Evolutionary conservation across 2,329 filamentous ascomycete species (phyloP).

Genomic region (Nemania sp.): DNA sequence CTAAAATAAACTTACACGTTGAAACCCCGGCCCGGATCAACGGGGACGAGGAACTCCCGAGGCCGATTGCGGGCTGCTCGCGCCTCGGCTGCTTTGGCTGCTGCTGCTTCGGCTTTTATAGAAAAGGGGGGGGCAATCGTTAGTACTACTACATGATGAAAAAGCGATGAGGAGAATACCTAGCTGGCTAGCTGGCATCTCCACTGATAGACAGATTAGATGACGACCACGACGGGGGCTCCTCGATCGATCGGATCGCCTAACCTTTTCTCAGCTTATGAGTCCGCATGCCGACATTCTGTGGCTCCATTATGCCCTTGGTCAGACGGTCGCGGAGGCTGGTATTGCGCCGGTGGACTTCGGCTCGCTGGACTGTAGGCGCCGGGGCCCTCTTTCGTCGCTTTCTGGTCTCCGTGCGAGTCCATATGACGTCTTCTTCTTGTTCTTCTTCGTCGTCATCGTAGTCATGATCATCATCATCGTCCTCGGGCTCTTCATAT

Average conservation of each 20-base stretch:
- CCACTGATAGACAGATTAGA: no score
- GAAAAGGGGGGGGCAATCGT: no score
- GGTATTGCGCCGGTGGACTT: neutral
- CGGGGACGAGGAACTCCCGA: slow-evolving; percentile 12
- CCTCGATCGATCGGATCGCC: no score
- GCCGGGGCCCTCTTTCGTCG: neutral
- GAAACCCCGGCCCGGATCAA: neutral
- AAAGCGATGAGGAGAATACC: neutral
- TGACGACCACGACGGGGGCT: no score
- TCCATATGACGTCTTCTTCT: neutral
- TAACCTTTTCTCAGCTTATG: slow-evolving; percentile 15
- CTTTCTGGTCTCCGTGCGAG: neutral
- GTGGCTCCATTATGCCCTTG: slow-evolving; percentile 8
- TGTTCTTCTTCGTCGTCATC: neutral
- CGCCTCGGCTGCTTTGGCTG: neutral
- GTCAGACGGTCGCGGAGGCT: slow-evolving; percentile 20
- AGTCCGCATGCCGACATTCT: slow-evolving; percentile 15
- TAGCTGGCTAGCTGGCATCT: no score
- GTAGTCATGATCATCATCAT: no score
- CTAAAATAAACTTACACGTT: slow-evolving; percentile 4
- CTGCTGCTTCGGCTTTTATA: slow-evolving; percentile 3
- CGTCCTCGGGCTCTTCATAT: no score
- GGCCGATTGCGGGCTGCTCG: neutral
- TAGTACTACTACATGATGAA: neutral
- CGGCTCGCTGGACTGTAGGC: neutral